These are phyloP conservation scores for Cucurbita moschata DNA, from an alignment of 306 rosid species.

Conservation along the genomic window DNA sequence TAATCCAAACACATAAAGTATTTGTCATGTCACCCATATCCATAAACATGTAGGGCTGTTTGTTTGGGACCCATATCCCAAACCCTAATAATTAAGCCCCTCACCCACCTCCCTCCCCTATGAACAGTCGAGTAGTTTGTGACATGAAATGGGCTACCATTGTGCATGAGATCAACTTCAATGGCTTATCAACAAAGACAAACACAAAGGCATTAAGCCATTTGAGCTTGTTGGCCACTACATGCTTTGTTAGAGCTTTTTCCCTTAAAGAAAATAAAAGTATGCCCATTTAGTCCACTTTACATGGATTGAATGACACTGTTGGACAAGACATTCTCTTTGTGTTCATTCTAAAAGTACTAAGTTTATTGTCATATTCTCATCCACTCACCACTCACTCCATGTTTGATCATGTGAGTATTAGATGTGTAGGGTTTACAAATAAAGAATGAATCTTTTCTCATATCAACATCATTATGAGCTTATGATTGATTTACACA, in stretches of 20 bases:
- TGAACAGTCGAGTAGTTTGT: background rate
- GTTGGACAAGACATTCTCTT: background rate
- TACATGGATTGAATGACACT: background rate
- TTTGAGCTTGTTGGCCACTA: constrained; percentile 4
- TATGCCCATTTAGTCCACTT: background rate
- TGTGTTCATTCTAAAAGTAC: background rate
- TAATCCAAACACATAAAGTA: background rate
- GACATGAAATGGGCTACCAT: background rate
- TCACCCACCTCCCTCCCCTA: background rate
- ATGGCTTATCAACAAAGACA: background rate
- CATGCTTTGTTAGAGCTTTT: background rate
- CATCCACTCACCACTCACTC: background rate
- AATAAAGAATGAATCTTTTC: too few relatives aligned
- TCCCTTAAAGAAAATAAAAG: background rate
- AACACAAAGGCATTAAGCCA: background rate
- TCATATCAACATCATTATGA: too few relatives aligned
- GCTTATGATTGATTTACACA: too few relatives aligned
- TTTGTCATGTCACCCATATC: background rate
- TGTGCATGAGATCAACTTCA: background rate
- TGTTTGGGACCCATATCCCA: background rate
- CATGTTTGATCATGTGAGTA: background rate
- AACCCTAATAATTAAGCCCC: background rate
- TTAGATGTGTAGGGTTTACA: background rate
- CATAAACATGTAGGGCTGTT: background rate
- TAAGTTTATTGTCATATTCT: background rate